Base-by-base conservation (phyloP, 768 basidiomycete genomes). In the Boletales sp. region DNA sequence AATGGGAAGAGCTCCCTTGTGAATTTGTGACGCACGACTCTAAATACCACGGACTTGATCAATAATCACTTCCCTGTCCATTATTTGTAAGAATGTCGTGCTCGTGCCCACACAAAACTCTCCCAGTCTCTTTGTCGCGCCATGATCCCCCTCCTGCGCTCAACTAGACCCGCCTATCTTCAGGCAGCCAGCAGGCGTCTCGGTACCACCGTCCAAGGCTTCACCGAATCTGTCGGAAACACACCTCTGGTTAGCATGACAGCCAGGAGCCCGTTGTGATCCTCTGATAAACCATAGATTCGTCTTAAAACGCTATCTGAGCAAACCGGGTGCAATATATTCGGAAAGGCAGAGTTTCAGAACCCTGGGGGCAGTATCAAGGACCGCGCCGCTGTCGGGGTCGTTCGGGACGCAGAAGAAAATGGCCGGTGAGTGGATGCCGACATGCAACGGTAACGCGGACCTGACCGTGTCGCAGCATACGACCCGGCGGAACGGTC, bases 301-400 rank as follows among this genome's bases (percentile, higher is more conserved):
- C 82, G 84, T 55, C 77, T 97, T 46, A 84, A 90, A 67, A 70
- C 71, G 13, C 76, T 97, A 8, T 97, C 92, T 10, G 83, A 92
- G 57, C 81, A 80, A 64, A 90, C 84, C 1, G 94, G 93, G 14
- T 83, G 82, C 47, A 80, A 81, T 45, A 92, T 97, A 53, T 84
- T 85, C 42, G 94, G 90, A n/a, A 97, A 99, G 67, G 92, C 97
- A 17, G 97, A 99, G 71, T 94, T 97, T 64, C 94, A 97, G 72
- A 97, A 97, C 62, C 97, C 97, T 0, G 97, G 97, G 6, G 95
- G 95, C 36, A 94, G 90, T 54, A 91, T 99, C 58, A 99, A 99
- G 71, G 97, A 99, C 65, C 84, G 97, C 41, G 97, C 97, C 35
- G 97, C 95, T 2, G 78, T 97, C 14, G 93, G 90, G 29, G 78